phyloP scores from a whole-genome alignment of 2,329 filamentous ascomycete species.

The Beauveria pseudobassiana region DNA sequence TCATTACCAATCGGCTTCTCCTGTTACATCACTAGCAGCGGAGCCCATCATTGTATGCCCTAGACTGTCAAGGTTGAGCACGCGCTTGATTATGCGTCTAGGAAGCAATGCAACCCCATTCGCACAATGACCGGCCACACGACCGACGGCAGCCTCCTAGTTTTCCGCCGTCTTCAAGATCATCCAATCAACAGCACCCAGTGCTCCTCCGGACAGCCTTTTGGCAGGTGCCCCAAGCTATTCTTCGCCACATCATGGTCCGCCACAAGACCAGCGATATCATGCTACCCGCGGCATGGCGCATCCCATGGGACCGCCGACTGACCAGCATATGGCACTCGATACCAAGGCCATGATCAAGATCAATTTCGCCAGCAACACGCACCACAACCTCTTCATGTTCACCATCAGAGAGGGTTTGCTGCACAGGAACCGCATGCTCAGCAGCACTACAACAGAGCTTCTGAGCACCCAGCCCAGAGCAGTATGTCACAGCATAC shows the following conservation, averaged over 20 bases:
- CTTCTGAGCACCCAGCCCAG: not conserved
- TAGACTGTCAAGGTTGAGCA: not conserved
- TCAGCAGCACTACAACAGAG: not conserved
- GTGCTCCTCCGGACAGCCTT: conserved; percentile 20
- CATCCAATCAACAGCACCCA: conserved; percentile 20
- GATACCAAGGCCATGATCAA: not conserved
- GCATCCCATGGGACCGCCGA: not conserved
- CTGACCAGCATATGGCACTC: not conserved
- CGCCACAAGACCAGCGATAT: not conserved
- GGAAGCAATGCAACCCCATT: conserved; percentile 9
- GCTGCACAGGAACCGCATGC: not conserved
- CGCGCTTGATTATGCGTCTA: conserved; percentile 1
- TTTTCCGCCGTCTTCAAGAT: not conserved
- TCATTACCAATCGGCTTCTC: no score
- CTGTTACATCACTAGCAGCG: not conserved
- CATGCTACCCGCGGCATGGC: not conserved
- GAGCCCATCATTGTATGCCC: not conserved
- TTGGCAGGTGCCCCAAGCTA: conserved; percentile 16
- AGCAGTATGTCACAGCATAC: not conserved
- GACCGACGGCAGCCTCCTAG: not conserved
- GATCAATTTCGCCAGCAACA: conserved; percentile 3
- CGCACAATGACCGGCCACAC: conserved; percentile 9
- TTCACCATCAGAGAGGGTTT: not conserved
- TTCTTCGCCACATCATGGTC: not conserved
- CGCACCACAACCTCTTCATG: not conserved